Evolutionary conservation across 495 filamentous ascomycete species (phyloP).

Genomic region (Lasiosphaeris hirsuta): DNA sequence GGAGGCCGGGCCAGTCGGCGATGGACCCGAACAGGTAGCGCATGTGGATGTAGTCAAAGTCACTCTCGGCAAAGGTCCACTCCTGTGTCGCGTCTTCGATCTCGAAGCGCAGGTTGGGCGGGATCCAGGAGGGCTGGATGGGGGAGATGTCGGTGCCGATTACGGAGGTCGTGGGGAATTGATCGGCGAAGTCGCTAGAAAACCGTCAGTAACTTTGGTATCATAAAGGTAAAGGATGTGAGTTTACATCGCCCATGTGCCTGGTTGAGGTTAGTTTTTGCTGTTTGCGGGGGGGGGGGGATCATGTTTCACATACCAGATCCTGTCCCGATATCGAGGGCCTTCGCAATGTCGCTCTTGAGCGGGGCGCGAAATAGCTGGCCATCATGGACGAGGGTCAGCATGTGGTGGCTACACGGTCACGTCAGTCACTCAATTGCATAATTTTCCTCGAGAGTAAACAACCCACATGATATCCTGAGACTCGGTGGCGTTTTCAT

Average conservation of each 20-base stretch:
- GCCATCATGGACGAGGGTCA: constrained; percentile 47
- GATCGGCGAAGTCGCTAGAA: constrained; percentile 42
- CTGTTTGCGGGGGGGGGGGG: not conserved
- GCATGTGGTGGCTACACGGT: constrained; percentile 31
- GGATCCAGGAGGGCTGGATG: constrained; percentile 51
- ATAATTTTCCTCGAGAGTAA: no score
- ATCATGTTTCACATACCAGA: constrained; percentile 32
- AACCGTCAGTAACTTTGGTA: not conserved
- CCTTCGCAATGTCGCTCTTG: constrained; percentile 35
- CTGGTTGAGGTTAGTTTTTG: constrained; percentile 6
- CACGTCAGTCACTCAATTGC: not conserved
- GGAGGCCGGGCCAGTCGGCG: constrained; percentile 48
- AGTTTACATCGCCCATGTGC: constrained; percentile 41
- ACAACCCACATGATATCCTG: constrained; percentile 37
- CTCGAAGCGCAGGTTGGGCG: constrained; percentile 50
- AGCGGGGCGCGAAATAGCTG: constrained; percentile 58
- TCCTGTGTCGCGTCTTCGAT: constrained; percentile 48
- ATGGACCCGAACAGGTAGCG: constrained; percentile 51
- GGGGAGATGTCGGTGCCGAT: constrained; percentile 63
- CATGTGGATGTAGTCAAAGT: constrained; percentile 61
- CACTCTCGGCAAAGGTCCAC: constrained; percentile 45
- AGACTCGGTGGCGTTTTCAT: constrained; percentile 36
- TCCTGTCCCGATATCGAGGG: constrained; percentile 66
- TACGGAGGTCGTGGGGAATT: constrained; percentile 52
- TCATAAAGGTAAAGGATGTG: not conserved